Percentiles rank a stretch among this genome's conserved stretches.
Conservation (phyloP, 148 eudicot species). For the Heliosperma pusillum region DNA sequence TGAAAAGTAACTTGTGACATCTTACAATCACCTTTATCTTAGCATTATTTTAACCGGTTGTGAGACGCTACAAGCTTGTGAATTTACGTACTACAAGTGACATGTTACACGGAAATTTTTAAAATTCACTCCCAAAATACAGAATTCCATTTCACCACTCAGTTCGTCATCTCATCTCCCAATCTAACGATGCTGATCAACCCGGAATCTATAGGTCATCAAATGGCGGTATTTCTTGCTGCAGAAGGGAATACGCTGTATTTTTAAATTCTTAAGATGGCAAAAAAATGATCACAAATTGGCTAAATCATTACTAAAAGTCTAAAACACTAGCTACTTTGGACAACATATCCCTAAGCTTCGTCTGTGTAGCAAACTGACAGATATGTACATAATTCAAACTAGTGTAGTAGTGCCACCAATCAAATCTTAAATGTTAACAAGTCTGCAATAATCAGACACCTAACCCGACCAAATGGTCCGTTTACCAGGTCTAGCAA, state of each 20-base stretch:
- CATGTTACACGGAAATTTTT: no score
- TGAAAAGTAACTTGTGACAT: no score
- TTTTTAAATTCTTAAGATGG: not conserved
- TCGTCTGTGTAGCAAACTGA: not conserved
- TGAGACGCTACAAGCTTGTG: no score
- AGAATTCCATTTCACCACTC: no score
- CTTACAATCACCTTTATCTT: no score
- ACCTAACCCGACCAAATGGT: not conserved
- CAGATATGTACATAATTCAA: not conserved
- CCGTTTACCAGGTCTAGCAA: not conserved
- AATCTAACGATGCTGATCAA: no score
- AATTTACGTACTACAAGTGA: no score
- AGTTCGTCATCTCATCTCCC: no score
- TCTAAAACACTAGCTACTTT: no score
- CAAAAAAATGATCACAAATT: not conserved
- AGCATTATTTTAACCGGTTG: no score
- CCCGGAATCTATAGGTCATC: no score
- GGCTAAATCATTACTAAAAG: not conserved
- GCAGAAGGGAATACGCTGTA: not conserved
- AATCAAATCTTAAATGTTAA: not conserved
- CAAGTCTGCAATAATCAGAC: not conserved
- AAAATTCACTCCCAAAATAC: no score
- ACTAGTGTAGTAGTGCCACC: not conserved
- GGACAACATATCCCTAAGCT: not conserved
- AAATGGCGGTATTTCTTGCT: not conserved